Conservation (phyloP, 1,139 yeast species). For the Kodamaea sp. region DNA sequence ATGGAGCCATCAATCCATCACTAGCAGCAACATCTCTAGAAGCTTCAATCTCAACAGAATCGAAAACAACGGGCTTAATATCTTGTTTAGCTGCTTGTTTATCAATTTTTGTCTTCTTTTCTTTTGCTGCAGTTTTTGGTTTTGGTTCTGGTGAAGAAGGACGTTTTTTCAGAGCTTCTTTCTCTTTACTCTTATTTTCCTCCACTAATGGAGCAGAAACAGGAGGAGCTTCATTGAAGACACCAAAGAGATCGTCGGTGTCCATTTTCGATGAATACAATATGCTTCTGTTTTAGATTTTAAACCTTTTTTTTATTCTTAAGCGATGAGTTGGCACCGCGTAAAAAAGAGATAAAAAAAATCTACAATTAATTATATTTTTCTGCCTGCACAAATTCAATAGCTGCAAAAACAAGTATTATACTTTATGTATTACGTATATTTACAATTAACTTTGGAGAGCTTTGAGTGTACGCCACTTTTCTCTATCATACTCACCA, state of each 20-base stretch:
- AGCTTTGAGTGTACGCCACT: conserved; percentile 53
- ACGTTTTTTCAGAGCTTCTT: conserved; percentile 10
- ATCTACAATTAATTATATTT: too few relatives aligned
- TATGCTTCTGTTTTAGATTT: not conserved
- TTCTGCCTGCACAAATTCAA: too few relatives aligned
- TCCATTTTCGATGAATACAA: conserved; percentile 19
- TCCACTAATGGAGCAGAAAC: conserved; percentile 33
- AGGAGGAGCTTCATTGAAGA: conserved; percentile 56
- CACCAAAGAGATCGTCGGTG: conserved; percentile 62
- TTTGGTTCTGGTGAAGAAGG: conserved; percentile 13
- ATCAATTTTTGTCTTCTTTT: conserved; percentile 12
- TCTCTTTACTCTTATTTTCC: conserved; percentile 8
- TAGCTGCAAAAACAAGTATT: not conserved
- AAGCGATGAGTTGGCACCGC: not conserved
- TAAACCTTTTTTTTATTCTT: not conserved
- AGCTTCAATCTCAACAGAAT: conserved; percentile 87
- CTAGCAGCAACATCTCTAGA: conserved; percentile 83
- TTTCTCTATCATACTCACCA: conserved; percentile 63
- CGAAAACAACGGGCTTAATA: conserved; percentile 73
- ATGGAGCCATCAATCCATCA: conserved; percentile 50
- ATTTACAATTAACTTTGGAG: conserved; percentile 14
- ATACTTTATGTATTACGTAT: not conserved
- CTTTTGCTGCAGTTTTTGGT: conserved; percentile 1
- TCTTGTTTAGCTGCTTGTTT: conserved; percentile 24
- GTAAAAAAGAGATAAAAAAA: too few relatives aligned